Base-by-base conservation (phyloP, 2,329 filamentous ascomycete genomes). In the Helotiales sp. region DNA sequence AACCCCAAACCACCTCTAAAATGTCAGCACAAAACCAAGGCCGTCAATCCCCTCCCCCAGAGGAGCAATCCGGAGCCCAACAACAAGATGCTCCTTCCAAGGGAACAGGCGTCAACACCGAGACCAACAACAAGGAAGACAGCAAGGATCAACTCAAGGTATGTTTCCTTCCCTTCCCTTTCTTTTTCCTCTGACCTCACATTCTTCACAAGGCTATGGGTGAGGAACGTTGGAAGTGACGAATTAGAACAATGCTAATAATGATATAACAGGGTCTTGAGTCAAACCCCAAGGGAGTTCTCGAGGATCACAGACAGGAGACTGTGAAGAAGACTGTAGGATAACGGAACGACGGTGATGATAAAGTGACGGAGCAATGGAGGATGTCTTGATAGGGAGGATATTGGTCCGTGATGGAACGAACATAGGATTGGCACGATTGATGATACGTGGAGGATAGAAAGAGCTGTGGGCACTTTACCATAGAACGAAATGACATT, bases 41-140 rank as follows among this genome's bases (percentile, higher is more conserved):
- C 72, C 86, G 87, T 70, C 83, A 96, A 76, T 96, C 91, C 30
- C 92, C 91, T 61, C 77, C 86, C 52, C 89, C 90, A 27, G 85
- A 90, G 76, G 71, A 73, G 65, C 89, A 91, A 75, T 76, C 79
- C 34, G 86, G 83, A 59, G 74, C 78, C 55, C 90, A 95, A 76
- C 74, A 84, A 58, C 76, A 83, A 63, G 83, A 82, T 7, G 70
- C 81, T 12, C 79, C 85, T 2, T 82, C 73, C n/a, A 75, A 78
- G 0, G 83, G 85, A 56, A 79, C 85, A 66, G 81, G 82, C 48
- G 77, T 81, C 66, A 76, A 85, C 63, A 77, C 84, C 44, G 77
- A 70, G n/a, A 72, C 79, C 10, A 69, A 80, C 62, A 73, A 75
- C 48, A 81, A 85, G 73, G 74, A 80, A 54, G 70, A 79, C 40